Evolutionary conservation across 768 basidiomycete species (phyloP).

Genomic region (Coprinopsis strossmayeri): DNA sequence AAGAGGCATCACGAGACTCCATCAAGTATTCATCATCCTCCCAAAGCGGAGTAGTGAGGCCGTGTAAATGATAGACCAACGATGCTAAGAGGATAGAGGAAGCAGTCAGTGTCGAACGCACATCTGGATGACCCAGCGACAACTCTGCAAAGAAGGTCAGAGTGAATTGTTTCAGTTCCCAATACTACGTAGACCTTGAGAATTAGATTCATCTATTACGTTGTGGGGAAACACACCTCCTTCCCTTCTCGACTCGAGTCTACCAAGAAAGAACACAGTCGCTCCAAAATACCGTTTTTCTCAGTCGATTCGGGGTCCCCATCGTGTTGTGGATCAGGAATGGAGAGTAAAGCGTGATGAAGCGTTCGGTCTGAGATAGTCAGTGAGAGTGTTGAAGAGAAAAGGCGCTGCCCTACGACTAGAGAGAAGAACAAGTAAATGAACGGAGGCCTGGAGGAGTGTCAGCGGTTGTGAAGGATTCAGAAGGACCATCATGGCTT

Average conservation of each 20-base stretch:
- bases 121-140: slow-evolving; percentile 32
- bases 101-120: slow-evolving; percentile 29
- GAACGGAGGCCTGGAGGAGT: background rate
- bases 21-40: slow-evolving; percentile 49
- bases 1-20: slow-evolving; percentile 25
- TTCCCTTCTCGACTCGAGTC: slow-evolving; percentile 31
- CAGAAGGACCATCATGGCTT: slow-evolving; percentile 42
- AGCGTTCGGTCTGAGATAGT: slow-evolving; percentile 30
- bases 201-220: background rate
- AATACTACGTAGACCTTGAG: slow-evolving; percentile 11
- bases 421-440: slow-evolving; percentile 44
- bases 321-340: slow-evolving; percentile 20
- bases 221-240: slow-evolving; percentile 28
- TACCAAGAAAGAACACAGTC: slow-evolving; percentile 41
- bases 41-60: slow-evolving; percentile 55
- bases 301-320: slow-evolving; percentile 12
- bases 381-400: background rate
- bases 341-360: slow-evolving; percentile 35
- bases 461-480: slow-evolving; percentile 38
- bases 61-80: slow-evolving; percentile 47
- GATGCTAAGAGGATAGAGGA: slow-evolving; percentile 61
- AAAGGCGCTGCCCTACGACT: slow-evolving; percentile 36
- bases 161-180: slow-evolving; percentile 25
- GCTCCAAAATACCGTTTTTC: slow-evolving; percentile 31
- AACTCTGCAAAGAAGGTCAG: slow-evolving; percentile 36